Base-by-base conservation (phyloP, 2,329 filamentous ascomycete species). In the Pyrenophora teres region DNA sequence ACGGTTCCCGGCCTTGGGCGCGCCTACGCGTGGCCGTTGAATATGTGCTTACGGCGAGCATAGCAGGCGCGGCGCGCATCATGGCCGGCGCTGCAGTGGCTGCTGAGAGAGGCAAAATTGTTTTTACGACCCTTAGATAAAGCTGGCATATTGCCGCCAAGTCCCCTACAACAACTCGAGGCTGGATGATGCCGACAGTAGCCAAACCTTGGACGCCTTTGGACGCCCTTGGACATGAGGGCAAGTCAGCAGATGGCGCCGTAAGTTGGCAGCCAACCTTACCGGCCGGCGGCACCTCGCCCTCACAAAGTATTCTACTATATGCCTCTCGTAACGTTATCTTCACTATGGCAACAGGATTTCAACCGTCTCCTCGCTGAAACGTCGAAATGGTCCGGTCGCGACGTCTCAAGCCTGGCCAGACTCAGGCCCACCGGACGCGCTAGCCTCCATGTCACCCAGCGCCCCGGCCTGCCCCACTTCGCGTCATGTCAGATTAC, bases 381-480 rank as follows among this genome's bases (percentile, higher is more conserved):
- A 65, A 65, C 61, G 47, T 56, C 39, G 46, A 43, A 40, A 52
- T 49, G 38, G 41, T 21, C 45, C 18, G 39, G 40, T 52, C 21
- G 46, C 49, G 39, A 49, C 50, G 35, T 52, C 45, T 47, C 39
- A 23, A 48, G 18, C 13, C 39, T 60, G 63, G 61, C 63, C 62
- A 66, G 63, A 60, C 56, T 54, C 12, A 18, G 40, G 41, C 33
- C 51, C 50, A 54, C 50, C 31, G 37, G 13, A 37, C 35, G 42
- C 50, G 35, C 64, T 63, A 64, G 52, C 52, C 57, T 62, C 51
- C 50, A 60, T 56, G 46, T 53, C 54, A 40, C 52, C 59, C 56
- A 54, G 59, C 48, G 56, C 38, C 48, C 44, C 51, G 51, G 47
- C 27, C 12, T 46, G 56, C 63, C 59, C 66, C 68, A 63, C 66